Evolutionary conservation across 2,329 filamentous ascomycete genomes (phyloP).

Genomic region (Aspergillus latus): DNA sequence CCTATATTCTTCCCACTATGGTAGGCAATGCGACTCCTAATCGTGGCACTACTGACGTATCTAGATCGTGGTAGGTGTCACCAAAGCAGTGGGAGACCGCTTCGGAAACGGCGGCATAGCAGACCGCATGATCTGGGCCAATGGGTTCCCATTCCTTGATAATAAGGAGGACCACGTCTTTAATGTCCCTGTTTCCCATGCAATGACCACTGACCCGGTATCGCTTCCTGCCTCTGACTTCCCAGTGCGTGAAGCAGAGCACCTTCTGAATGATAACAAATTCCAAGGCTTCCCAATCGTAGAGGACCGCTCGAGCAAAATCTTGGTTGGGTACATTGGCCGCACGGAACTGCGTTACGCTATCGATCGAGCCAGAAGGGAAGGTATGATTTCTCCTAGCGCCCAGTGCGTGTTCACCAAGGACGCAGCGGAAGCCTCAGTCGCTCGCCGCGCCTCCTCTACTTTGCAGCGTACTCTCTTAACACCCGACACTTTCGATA

Average conservation of each 20-base stretch:
- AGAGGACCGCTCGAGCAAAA: slow-evolving; percentile 67
- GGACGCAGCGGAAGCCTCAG: slow-evolving; percentile 46
- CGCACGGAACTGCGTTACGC: slow-evolving; percentile 89
- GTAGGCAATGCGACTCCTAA: slow-evolving; percentile 34
- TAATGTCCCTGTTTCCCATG: slow-evolving; percentile 85
- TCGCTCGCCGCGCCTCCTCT: slow-evolving; percentile 34
- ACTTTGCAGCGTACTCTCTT: slow-evolving; percentile 21
- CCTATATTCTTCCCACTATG: slow-evolving; percentile 97
- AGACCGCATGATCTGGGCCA: slow-evolving; percentile 98
- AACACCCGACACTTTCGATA: slow-evolving; percentile 59
- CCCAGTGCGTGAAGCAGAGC: slow-evolving; percentile 73
- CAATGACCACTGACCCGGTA: slow-evolving; percentile 78
- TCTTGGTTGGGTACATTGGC: slow-evolving; percentile 86
- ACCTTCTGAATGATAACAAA: slow-evolving; percentile 71
- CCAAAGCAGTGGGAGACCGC: slow-evolving; percentile 85
- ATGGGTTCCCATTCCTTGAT: slow-evolving; percentile 93
- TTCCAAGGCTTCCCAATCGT: slow-evolving; percentile 95
- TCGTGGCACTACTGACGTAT: slow-evolving; percentile 7
- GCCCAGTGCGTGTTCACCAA: slow-evolving; percentile 72
- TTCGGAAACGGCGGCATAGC: slow-evolving; percentile 97
- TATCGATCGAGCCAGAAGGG: slow-evolving; percentile 73
- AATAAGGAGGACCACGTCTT: slow-evolving; percentile 98
- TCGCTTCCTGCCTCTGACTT: slow-evolving; percentile 73
- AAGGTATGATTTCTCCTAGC: slow-evolving; percentile 63
- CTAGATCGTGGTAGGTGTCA: slow-evolving; percentile 89